A percentile compares a stretch with the other conserved stretches of the same genome.
These are phyloP conservation scores for Plasmodium malariae DNA, from an alignment of 169 alveolate species.

Conservation along the genomic window DNA sequence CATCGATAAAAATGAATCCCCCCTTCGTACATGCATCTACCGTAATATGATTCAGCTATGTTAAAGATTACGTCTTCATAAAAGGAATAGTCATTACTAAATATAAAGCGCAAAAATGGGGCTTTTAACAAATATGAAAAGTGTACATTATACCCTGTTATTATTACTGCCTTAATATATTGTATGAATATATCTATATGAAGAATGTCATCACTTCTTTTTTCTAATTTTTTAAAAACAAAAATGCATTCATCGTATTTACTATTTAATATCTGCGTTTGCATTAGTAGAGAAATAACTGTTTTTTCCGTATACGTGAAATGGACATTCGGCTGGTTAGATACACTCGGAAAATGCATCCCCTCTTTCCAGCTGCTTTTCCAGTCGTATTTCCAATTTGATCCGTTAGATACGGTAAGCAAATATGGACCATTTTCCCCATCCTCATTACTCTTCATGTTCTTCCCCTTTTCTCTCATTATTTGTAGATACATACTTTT, in stretches of 20 bases:
- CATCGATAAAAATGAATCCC: slow-evolving; percentile 35
- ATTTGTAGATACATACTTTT: slow-evolving; percentile 24
- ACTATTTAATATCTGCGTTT: slow-evolving; percentile 52
- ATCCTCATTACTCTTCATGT: not conserved
- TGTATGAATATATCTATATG: slow-evolving; percentile 59
- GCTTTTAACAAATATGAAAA: slow-evolving; percentile 3
- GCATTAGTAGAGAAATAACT: slow-evolving; percentile 60
- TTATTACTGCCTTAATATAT: slow-evolving; percentile 30
- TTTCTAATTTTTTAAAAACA: slow-evolving; percentile 13
- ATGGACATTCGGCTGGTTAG: too few species aligned
- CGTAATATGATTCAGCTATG: slow-evolving; percentile 51
- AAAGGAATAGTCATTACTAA: not conserved
- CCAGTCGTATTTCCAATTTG: too few species aligned
- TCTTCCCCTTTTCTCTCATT: not conserved
- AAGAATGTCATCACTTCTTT: not conserved
- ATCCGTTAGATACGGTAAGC: too few species aligned
- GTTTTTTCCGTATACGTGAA: slow-evolving; percentile 26
- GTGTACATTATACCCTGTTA: slow-evolving; percentile 6
- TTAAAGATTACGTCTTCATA: slow-evolving; percentile 47
- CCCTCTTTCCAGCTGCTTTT: too few species aligned
- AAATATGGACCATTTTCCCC: not conserved
- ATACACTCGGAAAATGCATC: too few species aligned
- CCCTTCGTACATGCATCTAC: slow-evolving; percentile 8
- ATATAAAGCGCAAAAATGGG: slow-evolving; percentile 5
- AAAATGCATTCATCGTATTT: slow-evolving; percentile 73